Base-by-base conservation (phyloP, 2,329 filamentous ascomycete species). In the Clonostachys sp. region DNA sequence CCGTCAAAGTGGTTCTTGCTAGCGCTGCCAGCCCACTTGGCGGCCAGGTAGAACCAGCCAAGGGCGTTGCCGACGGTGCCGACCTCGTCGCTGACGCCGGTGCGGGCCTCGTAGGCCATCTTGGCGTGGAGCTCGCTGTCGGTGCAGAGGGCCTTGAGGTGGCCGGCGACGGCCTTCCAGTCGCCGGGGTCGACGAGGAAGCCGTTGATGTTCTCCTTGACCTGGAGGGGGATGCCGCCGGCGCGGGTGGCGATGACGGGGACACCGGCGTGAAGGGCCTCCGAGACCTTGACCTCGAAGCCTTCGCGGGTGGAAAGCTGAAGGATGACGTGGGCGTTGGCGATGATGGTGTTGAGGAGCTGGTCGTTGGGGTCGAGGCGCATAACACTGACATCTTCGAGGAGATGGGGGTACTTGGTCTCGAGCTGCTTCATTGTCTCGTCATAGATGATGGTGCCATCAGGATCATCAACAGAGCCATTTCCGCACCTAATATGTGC, bases 221-320 rank as follows among this genome's bases (percentile, higher is more conserved):
- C 78, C 61, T 94, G 89, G 5, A 92, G 72, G 1, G 88, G 87
- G 46, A 94, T 91, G 12, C 89, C 89, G n/a, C 89, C 89, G 2
- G 84, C 83, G 17, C 75, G 73, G 2, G 86, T 89, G 4, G 85
- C 87, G 52, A 94, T 89, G 57, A 91, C 78, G 2, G 89, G 89
- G 3, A 86, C 81, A 13, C 88, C 88, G 41, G 90, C 89, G 60
- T 91, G 88, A 18, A 92, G 73, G 2, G 87, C 88, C 65, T 94
- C 89, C 0, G 86, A 90, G 6, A 94, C 87, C 66, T 94, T 94
- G 56, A 94, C 85, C 65, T 94, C 89, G 56, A 94, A 94, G 1
- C 89, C 88, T 61, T 94, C 89, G 35, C 87, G 80, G 0, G 85
- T 91, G 4, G 87, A 91, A 6, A 94, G 80, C 64, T 94, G 89